phyloP scores from a whole-genome alignment of 2,329 filamentous ascomycete species.

The Mycosphaerella sp. region DNA sequence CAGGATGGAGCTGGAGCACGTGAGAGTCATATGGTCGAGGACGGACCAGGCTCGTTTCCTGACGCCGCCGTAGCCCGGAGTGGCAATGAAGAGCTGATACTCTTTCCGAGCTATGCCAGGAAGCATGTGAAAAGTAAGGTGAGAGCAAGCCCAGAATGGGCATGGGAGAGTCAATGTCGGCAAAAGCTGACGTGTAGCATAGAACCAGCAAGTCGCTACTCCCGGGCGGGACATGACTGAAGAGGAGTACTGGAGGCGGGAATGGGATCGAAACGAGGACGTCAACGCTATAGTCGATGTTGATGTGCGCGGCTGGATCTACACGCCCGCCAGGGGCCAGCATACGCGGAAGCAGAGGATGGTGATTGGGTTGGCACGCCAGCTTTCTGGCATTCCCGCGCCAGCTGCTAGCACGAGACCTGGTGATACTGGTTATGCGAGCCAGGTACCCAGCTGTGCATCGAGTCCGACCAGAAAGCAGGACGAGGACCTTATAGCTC shows the following conservation, averaged over 20 bases:
- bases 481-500: constrained; percentile 62
- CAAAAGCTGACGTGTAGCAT: not conserved
- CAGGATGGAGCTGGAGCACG: constrained; percentile 37
- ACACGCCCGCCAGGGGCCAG: constrained; percentile 74
- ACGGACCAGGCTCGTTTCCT: constrained; percentile 61
- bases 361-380: constrained; percentile 76
- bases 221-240: constrained; percentile 24
- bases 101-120: constrained; percentile 92
- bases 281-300: constrained; percentile 85
- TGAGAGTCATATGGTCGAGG: constrained; percentile 21
- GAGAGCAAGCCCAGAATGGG: constrained; percentile 19
- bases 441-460: constrained; percentile 41
- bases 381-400: constrained; percentile 78
- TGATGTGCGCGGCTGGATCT: constrained; percentile 93
- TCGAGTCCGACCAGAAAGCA: constrained; percentile 40
- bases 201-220: constrained; percentile 15
- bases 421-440: constrained; percentile 36
- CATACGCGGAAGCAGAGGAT: constrained; percentile 83
- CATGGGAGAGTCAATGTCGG: not conserved
- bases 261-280: constrained; percentile 75
- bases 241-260: constrained; percentile 64
- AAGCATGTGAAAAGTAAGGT: constrained; percentile 53
- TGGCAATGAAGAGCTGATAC: constrained; percentile 83
- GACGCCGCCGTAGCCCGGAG: constrained; percentile 73
- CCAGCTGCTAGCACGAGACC: constrained; percentile 43